A percentile compares a stretch with the other conserved stretches of the same genome.
phyloP scores from a whole-genome alignment of 495 filamentous ascomycete species.

The Penicillium dipodomyicola region DNA sequence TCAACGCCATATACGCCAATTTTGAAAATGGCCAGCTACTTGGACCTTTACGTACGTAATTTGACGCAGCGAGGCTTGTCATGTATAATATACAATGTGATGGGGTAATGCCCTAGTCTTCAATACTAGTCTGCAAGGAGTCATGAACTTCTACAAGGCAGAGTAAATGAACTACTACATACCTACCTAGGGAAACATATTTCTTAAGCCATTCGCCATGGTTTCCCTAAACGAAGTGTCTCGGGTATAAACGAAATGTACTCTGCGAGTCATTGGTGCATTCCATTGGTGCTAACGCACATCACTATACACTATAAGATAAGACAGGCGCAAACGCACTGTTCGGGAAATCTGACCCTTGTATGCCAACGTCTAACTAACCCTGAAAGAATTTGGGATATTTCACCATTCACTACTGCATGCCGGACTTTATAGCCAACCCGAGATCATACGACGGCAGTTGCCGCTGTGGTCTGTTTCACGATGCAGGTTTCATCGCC shows the following conservation, averaged over 20 bases:
- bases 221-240: neutral
- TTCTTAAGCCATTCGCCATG: neutral
- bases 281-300: neutral
- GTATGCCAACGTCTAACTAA: neutral
- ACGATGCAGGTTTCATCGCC: constrained; percentile 1
- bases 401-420: neutral
- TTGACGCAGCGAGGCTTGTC: neutral
- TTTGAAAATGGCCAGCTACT: neutral
- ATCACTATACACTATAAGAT: neutral
- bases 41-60: neutral
- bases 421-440: neutral
- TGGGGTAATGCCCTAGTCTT: neutral
- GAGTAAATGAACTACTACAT: neutral
- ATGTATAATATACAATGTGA: neutral
- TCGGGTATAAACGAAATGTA: neutral
- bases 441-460: neutral
- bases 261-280: neutral
- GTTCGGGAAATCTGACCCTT: neutral
- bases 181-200: neutral
- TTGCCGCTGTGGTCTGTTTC: constrained; percentile 8
- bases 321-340: neutral
- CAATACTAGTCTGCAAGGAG: neutral
- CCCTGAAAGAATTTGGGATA: neutral
- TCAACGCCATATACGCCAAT: neutral
- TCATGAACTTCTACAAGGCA: neutral